These are phyloP conservation scores for Solanum habrochaites DNA, from an alignment of 257 asterid species.

Conservation along the genomic window DNA sequence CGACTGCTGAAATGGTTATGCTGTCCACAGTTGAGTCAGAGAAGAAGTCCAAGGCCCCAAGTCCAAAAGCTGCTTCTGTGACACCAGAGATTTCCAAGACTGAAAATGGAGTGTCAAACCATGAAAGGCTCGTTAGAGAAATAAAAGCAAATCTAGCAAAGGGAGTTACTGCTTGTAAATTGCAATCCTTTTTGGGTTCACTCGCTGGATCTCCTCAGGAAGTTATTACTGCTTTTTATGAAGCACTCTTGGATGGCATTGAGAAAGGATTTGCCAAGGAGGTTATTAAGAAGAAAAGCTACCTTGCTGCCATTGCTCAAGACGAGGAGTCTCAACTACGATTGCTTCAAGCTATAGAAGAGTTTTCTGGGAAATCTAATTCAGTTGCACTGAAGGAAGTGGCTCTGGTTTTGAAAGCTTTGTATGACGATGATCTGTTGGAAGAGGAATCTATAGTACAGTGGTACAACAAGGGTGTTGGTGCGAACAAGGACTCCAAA, in stretches of 20 bases:
- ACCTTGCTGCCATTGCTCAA: conserved; percentile 11
- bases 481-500: conserved; percentile 9
- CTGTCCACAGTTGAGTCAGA: conserved; percentile 6
- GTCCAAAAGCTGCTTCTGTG: conserved; percentile 6
- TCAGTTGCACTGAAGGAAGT: conserved; percentile 22
- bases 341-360: conserved; percentile 24
- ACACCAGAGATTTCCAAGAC: background rate
- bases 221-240: conserved; percentile 16
- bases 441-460: conserved; percentile 26
- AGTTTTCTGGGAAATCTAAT: conserved; percentile 15
- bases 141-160: conserved; percentile 6
- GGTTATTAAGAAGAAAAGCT: conserved; percentile 20
- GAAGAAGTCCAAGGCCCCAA: conserved; percentile 6
- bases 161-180: conserved; percentile 11
- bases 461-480: conserved; percentile 23
- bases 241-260: conserved; percentile 19
- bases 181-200: conserved; percentile 10
- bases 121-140: conserved; percentile 16
- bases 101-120: conserved; percentile 8
- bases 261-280: conserved; percentile 27
- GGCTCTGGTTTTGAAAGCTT: conserved; percentile 22
- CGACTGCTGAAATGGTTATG: conserved; percentile 19
- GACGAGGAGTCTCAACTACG: conserved; percentile 5
- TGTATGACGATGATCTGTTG: conserved; percentile 26
- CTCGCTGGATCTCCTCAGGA: conserved; percentile 28